Percentiles rank a stretch among this genome's conserved stretches.
Conservation (phyloP, 345 rosid genomes). For the Brassica cretica region DNA sequence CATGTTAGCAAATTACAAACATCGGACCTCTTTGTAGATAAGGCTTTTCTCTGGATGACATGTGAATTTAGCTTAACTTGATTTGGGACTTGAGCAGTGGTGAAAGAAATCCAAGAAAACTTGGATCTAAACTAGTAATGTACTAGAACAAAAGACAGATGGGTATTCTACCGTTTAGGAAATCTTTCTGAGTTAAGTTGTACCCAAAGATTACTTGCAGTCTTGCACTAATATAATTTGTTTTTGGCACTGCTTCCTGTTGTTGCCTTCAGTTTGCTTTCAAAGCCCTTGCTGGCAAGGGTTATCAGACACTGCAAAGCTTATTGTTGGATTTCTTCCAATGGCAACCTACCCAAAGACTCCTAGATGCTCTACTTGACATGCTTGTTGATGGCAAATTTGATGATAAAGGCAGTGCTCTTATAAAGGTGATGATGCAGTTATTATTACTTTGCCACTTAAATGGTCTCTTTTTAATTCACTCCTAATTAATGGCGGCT, state of each 20-base stretch:
- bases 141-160: constrained; percentile 14
- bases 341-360: constrained; percentile 76
- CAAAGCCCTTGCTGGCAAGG: constrained; percentile 89
- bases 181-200: constrained; percentile 9
- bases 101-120: constrained; percentile 10
- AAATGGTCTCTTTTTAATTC: constrained; percentile 1
- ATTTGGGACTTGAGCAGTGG: constrained; percentile 11
- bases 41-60: constrained; percentile 2
- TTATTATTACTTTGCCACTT: constrained; percentile 10
- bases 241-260: constrained; percentile 17
- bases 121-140: constrained; percentile 16
- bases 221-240: constrained; percentile 11
- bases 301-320: constrained; percentile 87
- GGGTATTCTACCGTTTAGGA: not conserved
- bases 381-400: constrained; percentile 98
- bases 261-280: constrained; percentile 65
- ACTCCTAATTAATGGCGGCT: constrained; percentile 34
- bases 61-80: constrained; percentile 13
- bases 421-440: constrained; percentile 65
- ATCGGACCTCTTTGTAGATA: constrained; percentile 12
- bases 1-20: not conserved
- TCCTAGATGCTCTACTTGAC: constrained; percentile 82
- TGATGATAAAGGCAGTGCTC: constrained; percentile 62
- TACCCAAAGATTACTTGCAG: constrained; percentile 7
- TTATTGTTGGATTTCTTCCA: constrained; percentile 84